Conservation (phyloP, 1,284 basidiomycete species). For the Cryptococcus jaspeensis region DNA sequence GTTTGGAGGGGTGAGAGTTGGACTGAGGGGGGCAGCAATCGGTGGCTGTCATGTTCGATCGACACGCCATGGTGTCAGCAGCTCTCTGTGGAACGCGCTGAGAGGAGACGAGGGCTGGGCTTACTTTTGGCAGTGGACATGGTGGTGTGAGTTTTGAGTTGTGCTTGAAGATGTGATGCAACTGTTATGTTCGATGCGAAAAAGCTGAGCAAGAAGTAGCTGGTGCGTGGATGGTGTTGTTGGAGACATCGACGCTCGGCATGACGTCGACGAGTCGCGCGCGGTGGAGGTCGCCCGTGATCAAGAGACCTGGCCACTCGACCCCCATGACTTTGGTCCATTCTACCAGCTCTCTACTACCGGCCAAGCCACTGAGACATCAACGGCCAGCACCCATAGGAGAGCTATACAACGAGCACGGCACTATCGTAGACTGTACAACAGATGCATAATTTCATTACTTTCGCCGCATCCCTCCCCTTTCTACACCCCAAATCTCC, state of each 20-base stretch:
- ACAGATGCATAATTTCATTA: constrained; percentile 10
- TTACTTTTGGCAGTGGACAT: not conserved
- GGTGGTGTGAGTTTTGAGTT: not conserved
- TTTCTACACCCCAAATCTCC: not conserved
- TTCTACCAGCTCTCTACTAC: no score
- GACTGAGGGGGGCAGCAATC: constrained; percentile 41
- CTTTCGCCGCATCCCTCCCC: not conserved
- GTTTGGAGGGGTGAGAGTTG: constrained; percentile 24
- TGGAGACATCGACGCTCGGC: no score
- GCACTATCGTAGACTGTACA: constrained; percentile 1
- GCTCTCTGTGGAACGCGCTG: not conserved
- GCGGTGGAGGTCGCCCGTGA: no score
- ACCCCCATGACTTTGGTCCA: no score
- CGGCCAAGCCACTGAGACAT: no score
- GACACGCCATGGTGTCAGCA: not conserved
- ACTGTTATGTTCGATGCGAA: not conserved
- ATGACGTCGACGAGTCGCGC: no score
- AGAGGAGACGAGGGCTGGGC: not conserved
- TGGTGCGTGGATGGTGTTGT: no score
- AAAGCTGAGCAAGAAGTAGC: no score
- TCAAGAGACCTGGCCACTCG: no score
- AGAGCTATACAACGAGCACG: no score
- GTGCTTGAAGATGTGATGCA: not conserved
- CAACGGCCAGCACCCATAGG: no score
- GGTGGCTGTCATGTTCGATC: not conserved